phyloP scores from a whole-genome alignment of 2,329 filamentous ascomycete species.

The Trichoderma sp. region DNA sequence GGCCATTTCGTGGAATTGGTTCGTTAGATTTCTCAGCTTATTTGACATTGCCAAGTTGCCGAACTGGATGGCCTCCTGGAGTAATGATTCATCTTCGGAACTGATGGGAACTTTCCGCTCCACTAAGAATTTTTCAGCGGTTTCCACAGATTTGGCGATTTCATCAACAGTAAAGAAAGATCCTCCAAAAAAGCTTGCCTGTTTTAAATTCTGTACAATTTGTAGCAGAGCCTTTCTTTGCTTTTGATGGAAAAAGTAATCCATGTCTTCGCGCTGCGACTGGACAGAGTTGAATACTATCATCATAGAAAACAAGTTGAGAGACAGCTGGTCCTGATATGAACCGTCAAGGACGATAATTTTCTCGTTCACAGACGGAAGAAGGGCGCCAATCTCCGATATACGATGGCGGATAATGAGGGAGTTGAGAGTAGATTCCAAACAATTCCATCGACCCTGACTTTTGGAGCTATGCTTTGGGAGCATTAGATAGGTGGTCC shows the following conservation, averaged over 20 bases:
- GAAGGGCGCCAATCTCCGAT: slow-evolving; percentile 64
- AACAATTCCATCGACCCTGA: slow-evolving; percentile 58
- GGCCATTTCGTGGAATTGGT: slow-evolving; percentile 73
- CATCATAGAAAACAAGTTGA: slow-evolving; percentile 82
- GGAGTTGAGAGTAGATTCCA: slow-evolving; percentile 69
- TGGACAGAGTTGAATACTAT: slow-evolving; percentile 85
- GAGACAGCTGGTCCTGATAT: slow-evolving; percentile 76
- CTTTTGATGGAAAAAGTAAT: slow-evolving; percentile 83
- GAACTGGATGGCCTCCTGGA: slow-evolving; percentile 64
- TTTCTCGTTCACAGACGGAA: slow-evolving; percentile 72
- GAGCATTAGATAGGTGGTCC: slow-evolving; percentile 70
- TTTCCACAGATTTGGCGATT: slow-evolving; percentile 62
- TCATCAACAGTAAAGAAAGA: slow-evolving; percentile 68
- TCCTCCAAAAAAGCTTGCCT: slow-evolving; percentile 82
- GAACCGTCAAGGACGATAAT: slow-evolving; percentile 75
- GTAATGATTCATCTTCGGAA: slow-evolving; percentile 56
- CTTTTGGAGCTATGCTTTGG: slow-evolving; percentile 50
- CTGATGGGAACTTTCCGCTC: slow-evolving; percentile 60
- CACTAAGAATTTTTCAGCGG: slow-evolving; percentile 64
- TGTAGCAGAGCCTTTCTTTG: slow-evolving; percentile 66
- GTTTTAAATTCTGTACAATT: slow-evolving; percentile 74
- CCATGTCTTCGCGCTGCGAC: slow-evolving; percentile 76
- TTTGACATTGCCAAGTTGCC: slow-evolving; percentile 61
- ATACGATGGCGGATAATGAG: slow-evolving; percentile 78
- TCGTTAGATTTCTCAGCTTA: slow-evolving; percentile 63